A percentile compares a stretch with the other conserved stretches of the same genome.
phyloP scores from a whole-genome alignment of 257 asterid species.

The Nicotiana paniculata region DNA sequence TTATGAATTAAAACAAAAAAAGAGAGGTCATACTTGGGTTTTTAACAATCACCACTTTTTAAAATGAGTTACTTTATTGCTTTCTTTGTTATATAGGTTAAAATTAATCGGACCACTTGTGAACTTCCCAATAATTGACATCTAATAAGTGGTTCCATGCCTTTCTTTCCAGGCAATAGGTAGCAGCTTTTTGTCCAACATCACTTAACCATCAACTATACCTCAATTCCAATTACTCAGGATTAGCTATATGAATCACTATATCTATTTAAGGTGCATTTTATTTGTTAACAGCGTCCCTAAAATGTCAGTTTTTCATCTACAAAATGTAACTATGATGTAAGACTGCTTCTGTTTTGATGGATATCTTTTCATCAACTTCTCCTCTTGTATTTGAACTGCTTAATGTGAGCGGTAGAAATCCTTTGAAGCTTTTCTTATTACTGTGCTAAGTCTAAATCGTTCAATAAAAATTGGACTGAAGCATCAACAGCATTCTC shows the following conservation, averaged over 20 bases:
- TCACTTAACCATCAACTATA: neutral
- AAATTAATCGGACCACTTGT: neutral
- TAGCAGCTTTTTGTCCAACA: neutral
- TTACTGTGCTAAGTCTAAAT: neutral
- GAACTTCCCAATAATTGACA: neutral
- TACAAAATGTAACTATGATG: neutral
- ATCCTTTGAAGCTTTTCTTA: neutral
- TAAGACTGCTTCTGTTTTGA: neutral
- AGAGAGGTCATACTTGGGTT: neutral
- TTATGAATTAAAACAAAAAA: neutral
- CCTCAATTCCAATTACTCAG: neutral
- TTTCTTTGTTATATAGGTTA: neutral
- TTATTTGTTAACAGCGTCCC: neutral
- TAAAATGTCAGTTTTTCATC: neutral
- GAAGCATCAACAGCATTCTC: neutral
- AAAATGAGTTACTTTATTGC: neutral
- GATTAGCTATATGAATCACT: neutral
- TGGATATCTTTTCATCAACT: constrained; percentile 1
- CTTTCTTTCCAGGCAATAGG: neutral
- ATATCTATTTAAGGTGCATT: neutral
- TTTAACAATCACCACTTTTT: neutral
- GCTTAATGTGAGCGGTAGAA: neutral
- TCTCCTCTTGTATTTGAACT: constrained; percentile 1
- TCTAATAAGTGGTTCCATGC: neutral
- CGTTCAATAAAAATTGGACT: constrained; percentile 1